Percentiles rank a stretch among this genome's conserved stretches.
These are phyloP conservation scores for Protea cynaroides DNA, from an alignment of 164 flowering plant species.

Conservation along the genomic window DNA sequence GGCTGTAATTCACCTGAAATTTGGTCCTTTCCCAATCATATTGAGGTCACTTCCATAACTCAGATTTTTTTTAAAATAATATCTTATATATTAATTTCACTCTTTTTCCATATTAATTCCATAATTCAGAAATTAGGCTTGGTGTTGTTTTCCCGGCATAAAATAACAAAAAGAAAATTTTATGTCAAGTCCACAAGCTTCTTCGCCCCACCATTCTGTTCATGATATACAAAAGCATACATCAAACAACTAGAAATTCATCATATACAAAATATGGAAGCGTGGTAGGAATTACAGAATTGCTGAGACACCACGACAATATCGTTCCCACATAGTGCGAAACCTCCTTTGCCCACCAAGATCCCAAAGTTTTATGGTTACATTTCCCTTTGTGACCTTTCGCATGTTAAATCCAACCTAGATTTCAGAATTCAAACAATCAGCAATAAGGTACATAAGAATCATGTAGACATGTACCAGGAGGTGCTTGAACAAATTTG, in stretches of 20 bases:
- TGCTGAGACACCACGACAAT: slow-evolving; percentile 89
- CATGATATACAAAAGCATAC: not conserved
- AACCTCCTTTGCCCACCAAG: slow-evolving; percentile 94
- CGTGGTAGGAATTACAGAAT: slow-evolving; percentile 53
- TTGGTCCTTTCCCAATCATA: too few relatives aligned
- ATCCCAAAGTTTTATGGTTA: slow-evolving; percentile 94
- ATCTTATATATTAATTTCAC: too few relatives aligned
- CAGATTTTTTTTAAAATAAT: too few relatives aligned
- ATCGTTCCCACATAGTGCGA: slow-evolving; percentile 96
- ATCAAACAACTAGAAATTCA: not conserved
- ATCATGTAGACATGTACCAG: not conserved
- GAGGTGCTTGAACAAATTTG: not conserved
- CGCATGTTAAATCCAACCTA: slow-evolving; percentile 94
- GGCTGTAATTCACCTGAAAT: too few relatives aligned
- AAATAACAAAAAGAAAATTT: not conserved
- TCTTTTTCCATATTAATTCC: too few relatives aligned
- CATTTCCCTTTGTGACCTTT: slow-evolving; percentile 91
- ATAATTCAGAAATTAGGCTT: too few relatives aligned
- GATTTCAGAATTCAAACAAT: slow-evolving; percentile 3
- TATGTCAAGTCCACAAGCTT: not conserved
- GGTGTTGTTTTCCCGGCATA: not conserved
- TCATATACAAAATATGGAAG: not conserved
- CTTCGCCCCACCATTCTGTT: too few relatives aligned
- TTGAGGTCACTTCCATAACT: too few relatives aligned
- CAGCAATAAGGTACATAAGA: slow-evolving; percentile 1